Base-by-base conservation (phyloP, 1,139 yeast species). In the Hansenula lynferdii region DNA sequence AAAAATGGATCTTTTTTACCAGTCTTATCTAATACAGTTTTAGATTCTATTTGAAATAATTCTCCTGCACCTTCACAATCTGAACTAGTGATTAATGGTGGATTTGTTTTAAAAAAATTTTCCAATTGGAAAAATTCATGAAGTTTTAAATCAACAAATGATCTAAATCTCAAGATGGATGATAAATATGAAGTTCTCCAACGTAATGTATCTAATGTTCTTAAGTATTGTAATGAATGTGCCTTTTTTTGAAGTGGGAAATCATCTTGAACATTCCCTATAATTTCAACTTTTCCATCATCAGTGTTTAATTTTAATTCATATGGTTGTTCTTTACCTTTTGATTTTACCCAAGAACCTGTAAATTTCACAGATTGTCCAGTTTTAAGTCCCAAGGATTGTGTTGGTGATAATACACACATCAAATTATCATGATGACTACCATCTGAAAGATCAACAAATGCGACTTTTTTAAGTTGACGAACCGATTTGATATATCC, bases 41-140 rank as follows among this genome's bases (percentile, higher is more conserved):
- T 44, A 21, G 75, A 61, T 47, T 70, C 73, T 10, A 86, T 63
- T 31, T 60, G 61, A 47, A 92, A 92, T 44, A 85, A 77, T 56
- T 92, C 97, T 3, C 98, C 97, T 1, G 96, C 97, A 15, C 98
- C 98, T 65, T 94, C 99, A 58, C 98, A 92, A 57, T 94, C 98
- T 2, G 95, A 80, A 9, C 87, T 70, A 0, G 98, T 92, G 20
- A 90, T 64, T 16, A 90, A 54, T 4, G 99, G 98, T 2, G 97
- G 95, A 19, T 79, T 69, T 0, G 86, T 90, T 61, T 87, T 92
- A 12, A 70, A 64, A 49, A 85, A 87, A 16, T 72, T 72, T 23
- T 70, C 54, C 0, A 53, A 37, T 22, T 67, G 63, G 60, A 86
- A 86, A 51, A 76, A 86, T 8, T 65, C 65, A 38, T 70, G 61